Base-by-base conservation (phyloP, 257 asterid genomes). In the Linaria vulgaris region DNA sequence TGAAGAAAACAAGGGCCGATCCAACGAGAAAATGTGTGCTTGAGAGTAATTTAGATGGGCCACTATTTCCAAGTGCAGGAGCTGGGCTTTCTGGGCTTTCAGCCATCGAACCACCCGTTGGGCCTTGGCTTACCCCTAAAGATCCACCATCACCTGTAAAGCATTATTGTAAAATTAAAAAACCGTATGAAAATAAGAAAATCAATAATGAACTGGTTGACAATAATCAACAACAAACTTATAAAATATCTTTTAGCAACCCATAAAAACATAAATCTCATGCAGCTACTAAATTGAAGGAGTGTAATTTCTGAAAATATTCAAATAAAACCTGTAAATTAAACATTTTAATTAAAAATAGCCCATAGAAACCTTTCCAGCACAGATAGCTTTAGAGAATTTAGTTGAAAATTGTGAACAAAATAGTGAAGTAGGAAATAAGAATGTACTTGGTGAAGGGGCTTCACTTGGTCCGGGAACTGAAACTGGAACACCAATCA, bases 401-500 rank as follows among this genome's bases (percentile, higher is more conserved):
- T 22, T 58, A 5, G 6, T 2, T 37, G 9, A 5, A 48, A 12
- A 3, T n/a, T 34, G 0, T 52, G 17, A 12, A 44, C 4, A 44
- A 44, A 14, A 14, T 44, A 44, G 5, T 44, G 17, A 3, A 44
- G 20, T 44, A 30, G 62, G 1, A 30, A 6, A 43, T 17, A 23
- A 20, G 34, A 25, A 44, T 43, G 12, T 71, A 76, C 87, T 78
- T 3, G 56, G 61, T 23, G 83, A 46, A 51, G 81, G 78, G 25
- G 70, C 79, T 19, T 66, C 76, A 20, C 75, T 77, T 50, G 88
- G 80, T 17, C 76, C 13, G 7, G 75, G 79, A 68, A 68, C 78
- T 49, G 72, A 78, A 1, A 82, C 73, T 0, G 94, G 89, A 39
- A 78, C 59, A n/a, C 94, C 94, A 43, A 75, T 23, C 14, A 66